Percentiles rank a stretch among this genome's conserved stretches.
These are phyloP conservation scores for Dimocarpus longan DNA, from an alignment of 345 rosid genomes.

Conservation along the genomic window DNA sequence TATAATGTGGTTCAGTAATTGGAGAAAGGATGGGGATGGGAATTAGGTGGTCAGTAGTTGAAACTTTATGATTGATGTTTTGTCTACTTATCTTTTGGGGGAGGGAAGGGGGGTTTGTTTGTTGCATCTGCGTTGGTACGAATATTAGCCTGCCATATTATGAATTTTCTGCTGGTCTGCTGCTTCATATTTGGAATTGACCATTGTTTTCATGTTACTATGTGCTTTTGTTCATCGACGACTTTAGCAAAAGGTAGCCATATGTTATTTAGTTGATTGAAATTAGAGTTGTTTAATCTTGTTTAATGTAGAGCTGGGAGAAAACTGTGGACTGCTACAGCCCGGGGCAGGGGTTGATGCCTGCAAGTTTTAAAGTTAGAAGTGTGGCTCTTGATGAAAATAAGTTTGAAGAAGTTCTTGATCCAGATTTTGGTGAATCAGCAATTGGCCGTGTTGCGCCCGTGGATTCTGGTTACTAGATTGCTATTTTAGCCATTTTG, in stretches of 20 bases:
- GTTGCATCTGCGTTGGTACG: neutral
- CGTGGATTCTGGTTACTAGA: constrained; percentile 76
- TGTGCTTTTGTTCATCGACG: neutral
- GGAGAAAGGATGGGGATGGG: neutral
- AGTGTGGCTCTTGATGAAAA: constrained; percentile 64
- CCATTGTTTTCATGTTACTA: constrained; percentile 1
- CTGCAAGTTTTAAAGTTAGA: constrained; percentile 90
- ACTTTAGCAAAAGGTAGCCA: neutral
- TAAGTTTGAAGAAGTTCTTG: constrained; percentile 73
- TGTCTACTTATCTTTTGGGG: neutral
- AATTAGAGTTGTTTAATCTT: neutral
- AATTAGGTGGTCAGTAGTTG: neutral
- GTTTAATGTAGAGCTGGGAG: constrained; percentile 76
- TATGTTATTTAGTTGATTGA: neutral
- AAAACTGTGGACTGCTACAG: constrained; percentile 93
- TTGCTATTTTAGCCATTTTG: constrained; percentile 2
- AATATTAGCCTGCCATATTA: constrained; percentile 9
- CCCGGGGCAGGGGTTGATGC: constrained; percentile 95
- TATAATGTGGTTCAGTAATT: neutral
- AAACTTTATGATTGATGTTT: neutral
- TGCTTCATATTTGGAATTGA: neutral
- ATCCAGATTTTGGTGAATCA: constrained; percentile 94
- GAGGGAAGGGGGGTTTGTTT: neutral
- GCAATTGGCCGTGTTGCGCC: constrained; percentile 97
- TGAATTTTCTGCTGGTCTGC: neutral